A percentile compares a stretch with the other conserved stretches of the same genome.
These are phyloP conservation scores for Sporobolomyces roseus DNA, from an alignment of 768 basidiomycete genomes.

Conservation along the genomic window DNA sequence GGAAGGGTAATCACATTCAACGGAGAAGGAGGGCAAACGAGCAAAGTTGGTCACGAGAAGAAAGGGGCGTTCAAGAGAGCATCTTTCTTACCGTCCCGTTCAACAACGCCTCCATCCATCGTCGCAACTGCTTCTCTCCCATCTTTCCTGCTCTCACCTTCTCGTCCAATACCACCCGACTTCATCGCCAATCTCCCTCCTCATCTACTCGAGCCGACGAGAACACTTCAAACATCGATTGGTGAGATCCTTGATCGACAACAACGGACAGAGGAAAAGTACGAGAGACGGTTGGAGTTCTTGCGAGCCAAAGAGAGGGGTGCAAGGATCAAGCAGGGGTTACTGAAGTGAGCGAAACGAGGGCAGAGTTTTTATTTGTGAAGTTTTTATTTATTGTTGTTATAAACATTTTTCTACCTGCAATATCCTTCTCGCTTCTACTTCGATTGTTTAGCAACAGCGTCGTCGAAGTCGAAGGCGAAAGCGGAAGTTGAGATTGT, in stretches of 20 bases:
- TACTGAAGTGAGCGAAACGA: slow-evolving; percentile 5
- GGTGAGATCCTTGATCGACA: background rate
- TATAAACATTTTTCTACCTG: background rate
- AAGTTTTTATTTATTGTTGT: background rate
- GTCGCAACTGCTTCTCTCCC: background rate
- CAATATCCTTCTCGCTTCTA: too few species aligned
- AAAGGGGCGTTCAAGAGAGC: slow-evolving; percentile 7
- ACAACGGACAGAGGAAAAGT: slow-evolving; percentile 22
- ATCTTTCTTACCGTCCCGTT: slow-evolving; percentile 1
- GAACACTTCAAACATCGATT: background rate
- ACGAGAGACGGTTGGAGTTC: slow-evolving; percentile 20
- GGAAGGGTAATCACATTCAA: too few species aligned
- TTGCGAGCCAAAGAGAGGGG: slow-evolving; percentile 16
- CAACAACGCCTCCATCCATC: background rate
- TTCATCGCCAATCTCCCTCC: slow-evolving; percentile 2
- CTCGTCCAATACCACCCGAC: background rate
- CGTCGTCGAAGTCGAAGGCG: too few species aligned
- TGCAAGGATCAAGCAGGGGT: slow-evolving; percentile 10
- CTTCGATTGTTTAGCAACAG: too few species aligned
- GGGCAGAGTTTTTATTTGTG: slow-evolving; percentile 6
- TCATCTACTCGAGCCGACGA: background rate
- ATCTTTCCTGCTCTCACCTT: background rate
- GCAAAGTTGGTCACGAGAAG: background rate
- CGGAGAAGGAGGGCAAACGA: too few species aligned
- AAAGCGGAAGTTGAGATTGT: too few species aligned